Evolutionary conservation across 805 yeast species (phyloP), one percentile per base, ranked within the genome.

Genomic region (Nakazawaea pomicola): DNA sequence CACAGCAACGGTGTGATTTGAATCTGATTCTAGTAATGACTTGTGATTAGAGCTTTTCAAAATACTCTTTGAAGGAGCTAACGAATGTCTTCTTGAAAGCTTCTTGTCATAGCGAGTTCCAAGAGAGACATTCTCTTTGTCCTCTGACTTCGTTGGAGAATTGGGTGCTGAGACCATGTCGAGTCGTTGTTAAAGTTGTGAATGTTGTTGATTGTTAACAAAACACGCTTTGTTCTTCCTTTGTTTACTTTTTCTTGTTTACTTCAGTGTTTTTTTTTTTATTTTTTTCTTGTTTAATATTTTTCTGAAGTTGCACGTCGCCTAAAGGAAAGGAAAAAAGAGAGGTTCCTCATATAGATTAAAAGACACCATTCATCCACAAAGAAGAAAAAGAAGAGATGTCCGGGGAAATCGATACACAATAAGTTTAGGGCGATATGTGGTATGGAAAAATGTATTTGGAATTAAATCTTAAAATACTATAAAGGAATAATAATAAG

Each of bases 31-130:
- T 6, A 16, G 4, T 16, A 24, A 32, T 3, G 49, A 41, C 10
- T 54, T 46, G 2, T 36, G 36, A 7, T 39, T 38, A 8, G 62
- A 40, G 20, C 34, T 34, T 45, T 70, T 70, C 45, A 70, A 45
- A 23, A 70, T 68, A 19, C 73, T 57, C 37, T 67, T 49, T 5
- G 61, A 51, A 4, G 72, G 68, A 6, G 55, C 55, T n/a, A 65
- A 43, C 1, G 68, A 60, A 29, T 58, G 61, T 17, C 70, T 49
- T 39, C 65, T 51, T 6, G 39, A 29, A n/a, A 15, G n/a, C n/a
- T n/a, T n/a, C n/a, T n/a, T n/a, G n/a, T n/a, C n/a, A n/a, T n/a
- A n/a, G n/a, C n/a, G n/a, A n/a, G n/a, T n/a, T n/a, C n/a, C n/a
- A n/a, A n/a, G n/a, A n/a, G n/a, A n/a, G n/a, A n/a, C n/a, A 20